phyloP scores from a whole-genome alignment of 2,329 filamentous ascomycete genomes.

The Nemania serpens region DNA sequence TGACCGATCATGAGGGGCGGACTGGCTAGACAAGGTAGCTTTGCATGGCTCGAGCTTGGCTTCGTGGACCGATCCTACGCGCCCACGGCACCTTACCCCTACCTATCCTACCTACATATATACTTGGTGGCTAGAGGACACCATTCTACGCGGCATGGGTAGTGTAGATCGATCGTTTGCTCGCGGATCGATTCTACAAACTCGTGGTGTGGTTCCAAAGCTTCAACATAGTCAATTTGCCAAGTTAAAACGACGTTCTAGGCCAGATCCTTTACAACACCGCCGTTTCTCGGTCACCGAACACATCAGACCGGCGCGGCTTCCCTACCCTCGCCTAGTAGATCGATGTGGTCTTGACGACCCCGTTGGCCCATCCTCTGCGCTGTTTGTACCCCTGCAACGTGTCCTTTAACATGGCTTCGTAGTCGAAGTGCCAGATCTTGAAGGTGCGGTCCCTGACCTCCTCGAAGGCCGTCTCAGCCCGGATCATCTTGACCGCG shows the following conservation, averaged over 20 bases:
- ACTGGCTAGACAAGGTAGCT: background rate
- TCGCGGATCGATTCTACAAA: background rate
- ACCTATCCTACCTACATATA: no score
- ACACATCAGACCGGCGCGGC: background rate
- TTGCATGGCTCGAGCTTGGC: background rate
- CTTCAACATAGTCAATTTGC: background rate
- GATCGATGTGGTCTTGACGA: slow-evolving; percentile 6
- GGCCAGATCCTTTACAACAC: background rate
- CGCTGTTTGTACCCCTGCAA: slow-evolving; percentile 25
- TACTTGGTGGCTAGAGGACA: no score
- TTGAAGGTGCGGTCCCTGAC: slow-evolving; percentile 31
- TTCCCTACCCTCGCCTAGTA: background rate
- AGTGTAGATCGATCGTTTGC: background rate
- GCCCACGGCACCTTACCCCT: background rate
- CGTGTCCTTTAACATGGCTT: slow-evolving; percentile 29
- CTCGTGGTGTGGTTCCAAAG: background rate
- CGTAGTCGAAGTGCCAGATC: slow-evolving; percentile 33
- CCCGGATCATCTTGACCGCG: slow-evolving; percentile 27
- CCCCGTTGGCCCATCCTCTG: slow-evolving; percentile 15
- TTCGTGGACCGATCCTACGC: background rate
- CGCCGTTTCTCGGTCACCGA: slow-evolving; percentile 1
- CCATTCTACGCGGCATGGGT: no score
- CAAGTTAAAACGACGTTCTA: background rate
- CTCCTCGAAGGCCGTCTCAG: slow-evolving; percentile 34
- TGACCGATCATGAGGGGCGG: background rate